Conservation (phyloP, 768 basidiomycete genomes). For the Trametes villosa region DNA sequence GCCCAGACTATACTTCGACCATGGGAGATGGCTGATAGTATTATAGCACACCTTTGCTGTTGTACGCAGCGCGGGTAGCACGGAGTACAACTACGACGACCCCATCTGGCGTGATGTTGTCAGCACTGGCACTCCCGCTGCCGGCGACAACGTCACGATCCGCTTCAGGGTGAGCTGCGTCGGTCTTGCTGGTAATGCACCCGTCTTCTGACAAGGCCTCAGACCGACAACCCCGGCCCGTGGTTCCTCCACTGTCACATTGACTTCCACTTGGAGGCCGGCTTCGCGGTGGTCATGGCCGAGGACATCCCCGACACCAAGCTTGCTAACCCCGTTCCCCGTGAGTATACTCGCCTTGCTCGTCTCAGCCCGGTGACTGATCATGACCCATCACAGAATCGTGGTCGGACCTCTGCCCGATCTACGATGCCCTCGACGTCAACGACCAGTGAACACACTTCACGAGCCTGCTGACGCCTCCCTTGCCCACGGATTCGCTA, state of each 20-base stretch:
- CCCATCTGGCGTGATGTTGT: slow-evolving; percentile 41
- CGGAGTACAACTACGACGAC: slow-evolving; percentile 40
- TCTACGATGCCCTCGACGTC: slow-evolving; percentile 12
- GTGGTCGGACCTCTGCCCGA: slow-evolving; percentile 19
- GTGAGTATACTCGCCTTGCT: slow-evolving; percentile 10
- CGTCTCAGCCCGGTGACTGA: background rate
- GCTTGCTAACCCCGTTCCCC: slow-evolving; percentile 19
- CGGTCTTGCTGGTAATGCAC: background rate
- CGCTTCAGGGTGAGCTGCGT: slow-evolving; percentile 27
- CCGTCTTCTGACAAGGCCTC: background rate
- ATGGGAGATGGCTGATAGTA: background rate
- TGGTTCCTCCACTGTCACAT: slow-evolving; percentile 88
- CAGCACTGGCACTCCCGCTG: slow-evolving; percentile 17
- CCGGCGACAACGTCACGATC: slow-evolving; percentile 29
- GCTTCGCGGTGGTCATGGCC: slow-evolving; percentile 47
- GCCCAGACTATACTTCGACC: slow-evolving; percentile 2
- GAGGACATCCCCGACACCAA: slow-evolving; percentile 37
- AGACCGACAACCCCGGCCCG: slow-evolving; percentile 85
- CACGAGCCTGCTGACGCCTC: background rate
- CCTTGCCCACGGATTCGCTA: background rate
- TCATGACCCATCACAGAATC: background rate
- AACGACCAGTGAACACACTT: slow-evolving; percentile 16
- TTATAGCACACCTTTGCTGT: slow-evolving; percentile 45
- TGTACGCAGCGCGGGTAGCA: slow-evolving; percentile 39
- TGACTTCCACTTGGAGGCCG: slow-evolving; percentile 73